These are phyloP conservation scores for Leccinum pachyderme DNA, from an alignment of 1,284 basidiomycete species.

Conservation along the genomic window DNA sequence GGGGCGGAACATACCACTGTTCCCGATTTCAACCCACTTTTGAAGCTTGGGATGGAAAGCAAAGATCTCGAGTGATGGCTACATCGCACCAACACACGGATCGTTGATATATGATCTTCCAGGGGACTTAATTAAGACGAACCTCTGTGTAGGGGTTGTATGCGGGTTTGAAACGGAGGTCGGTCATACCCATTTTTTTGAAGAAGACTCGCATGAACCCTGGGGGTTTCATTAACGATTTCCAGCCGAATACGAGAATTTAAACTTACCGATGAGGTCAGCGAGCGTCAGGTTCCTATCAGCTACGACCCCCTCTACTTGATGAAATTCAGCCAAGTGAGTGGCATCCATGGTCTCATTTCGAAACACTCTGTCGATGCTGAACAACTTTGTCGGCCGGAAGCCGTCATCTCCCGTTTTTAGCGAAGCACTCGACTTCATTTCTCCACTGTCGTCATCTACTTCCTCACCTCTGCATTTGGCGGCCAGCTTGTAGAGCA, in stretches of 20 bases:
- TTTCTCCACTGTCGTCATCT: slow-evolving; percentile 37
- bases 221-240: slow-evolving; percentile 30
- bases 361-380: slow-evolving; percentile 97
- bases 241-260: neutral
- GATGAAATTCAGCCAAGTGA: slow-evolving; percentile 99
- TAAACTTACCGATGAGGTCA: slow-evolving; percentile 81
- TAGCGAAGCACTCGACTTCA: slow-evolving; percentile 33
- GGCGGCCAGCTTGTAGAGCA: slow-evolving; percentile 92
- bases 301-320: slow-evolving; percentile 98
- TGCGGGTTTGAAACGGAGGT: slow-evolving; percentile 95
- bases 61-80: slow-evolving; percentile 99
- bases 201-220: slow-evolving; percentile 99
- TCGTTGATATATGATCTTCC: slow-evolving; percentile 1
- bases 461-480: slow-evolving; percentile 63
- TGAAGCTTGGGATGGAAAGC: slow-evolving; percentile 94
- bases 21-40: slow-evolving; percentile 96
- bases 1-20: slow-evolving; percentile 99
- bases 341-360: slow-evolving; percentile 99
- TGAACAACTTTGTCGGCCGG: slow-evolving; percentile 95
- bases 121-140: slow-evolving; percentile 18
- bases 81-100: slow-evolving; percentile 1
- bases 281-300: slow-evolving; percentile 94
- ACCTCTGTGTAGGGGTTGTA: slow-evolving; percentile 98
- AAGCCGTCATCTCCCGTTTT: slow-evolving; percentile 66
- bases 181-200: slow-evolving; percentile 94